phyloP scores from a whole-genome alignment of 208 protist genomes.

The Angomonas ambiguus region DNA sequence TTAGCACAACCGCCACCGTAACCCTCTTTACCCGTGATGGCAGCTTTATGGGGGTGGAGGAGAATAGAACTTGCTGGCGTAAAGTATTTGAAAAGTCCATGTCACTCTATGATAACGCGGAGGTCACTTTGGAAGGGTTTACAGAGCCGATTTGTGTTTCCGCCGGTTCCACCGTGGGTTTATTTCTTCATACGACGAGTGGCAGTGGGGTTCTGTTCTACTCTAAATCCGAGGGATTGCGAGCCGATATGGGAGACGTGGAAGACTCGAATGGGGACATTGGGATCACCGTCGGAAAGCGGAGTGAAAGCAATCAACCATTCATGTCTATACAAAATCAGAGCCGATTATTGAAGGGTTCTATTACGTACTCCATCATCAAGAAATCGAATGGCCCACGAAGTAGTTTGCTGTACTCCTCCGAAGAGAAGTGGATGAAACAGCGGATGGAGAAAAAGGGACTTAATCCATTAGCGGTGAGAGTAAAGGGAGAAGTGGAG shows the following conservation, averaged over 20 bases:
- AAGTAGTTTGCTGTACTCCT: constrained; percentile 60
- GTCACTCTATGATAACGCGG: constrained; percentile 43
- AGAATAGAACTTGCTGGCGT: constrained; percentile 35
- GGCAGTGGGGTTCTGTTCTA: constrained; percentile 78
- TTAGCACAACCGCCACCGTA: constrained; percentile 50
- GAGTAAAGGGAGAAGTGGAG: not conserved
- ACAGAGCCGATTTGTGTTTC: constrained; percentile 56
- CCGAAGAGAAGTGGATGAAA: constrained; percentile 11
- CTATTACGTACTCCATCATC: constrained; percentile 74
- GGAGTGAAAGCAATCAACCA: constrained; percentile 63
- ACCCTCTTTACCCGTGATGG: constrained; percentile 67
- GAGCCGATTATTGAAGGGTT: constrained; percentile 70
- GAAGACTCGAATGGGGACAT: constrained; percentile 82
- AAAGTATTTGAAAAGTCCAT: constrained; percentile 54
- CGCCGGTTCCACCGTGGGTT: constrained; percentile 45
- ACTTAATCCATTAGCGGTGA: not conserved
- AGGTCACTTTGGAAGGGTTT: constrained; percentile 61
- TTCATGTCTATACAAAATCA: constrained; percentile 73
- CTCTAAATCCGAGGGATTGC: constrained; percentile 75
- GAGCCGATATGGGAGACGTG: constrained; percentile 55
- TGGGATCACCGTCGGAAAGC: constrained; percentile 85
- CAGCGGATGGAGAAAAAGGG: not conserved
- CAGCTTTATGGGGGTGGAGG: constrained; percentile 72
- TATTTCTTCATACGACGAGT: constrained; percentile 86
- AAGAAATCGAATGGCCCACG: constrained; percentile 43